These are phyloP conservation scores for Torrubiella hemipterigena DNA, from an alignment of 2,329 filamentous ascomycete genomes.

Conservation along the genomic window DNA sequence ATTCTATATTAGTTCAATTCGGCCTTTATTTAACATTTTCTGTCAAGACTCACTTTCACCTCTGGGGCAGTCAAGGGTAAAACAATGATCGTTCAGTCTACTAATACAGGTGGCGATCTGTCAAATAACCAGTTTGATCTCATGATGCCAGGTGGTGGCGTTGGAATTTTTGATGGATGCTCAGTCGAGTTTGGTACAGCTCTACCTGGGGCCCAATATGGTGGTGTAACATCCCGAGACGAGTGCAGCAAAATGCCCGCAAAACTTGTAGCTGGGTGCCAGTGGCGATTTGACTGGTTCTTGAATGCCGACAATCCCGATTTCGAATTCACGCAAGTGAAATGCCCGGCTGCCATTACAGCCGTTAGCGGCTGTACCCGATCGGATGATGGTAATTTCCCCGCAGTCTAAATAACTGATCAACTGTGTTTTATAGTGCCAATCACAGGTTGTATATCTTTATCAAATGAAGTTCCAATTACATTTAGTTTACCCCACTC, in stretches of 20 bases:
- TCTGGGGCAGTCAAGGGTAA: slow-evolving; percentile 41
- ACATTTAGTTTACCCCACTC: no score
- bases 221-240: slow-evolving; percentile 37
- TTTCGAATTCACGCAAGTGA: slow-evolving; percentile 42
- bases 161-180: slow-evolving; percentile 42
- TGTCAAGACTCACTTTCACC: slow-evolving; percentile 33
- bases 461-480: no score
- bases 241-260: slow-evolving; percentile 41
- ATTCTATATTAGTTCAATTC: neutral
- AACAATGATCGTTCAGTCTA: slow-evolving; percentile 52
- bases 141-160: slow-evolving; percentile 41
- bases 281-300: slow-evolving; percentile 57
- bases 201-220: slow-evolving; percentile 39
- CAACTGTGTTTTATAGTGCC: no score
- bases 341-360: slow-evolving; percentile 38
- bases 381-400: no score
- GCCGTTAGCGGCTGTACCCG: slow-evolving; percentile 24
- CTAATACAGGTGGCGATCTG: slow-evolving; percentile 49
- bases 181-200: slow-evolving; percentile 29
- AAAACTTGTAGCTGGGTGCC: slow-evolving; percentile 42
- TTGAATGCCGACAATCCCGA: slow-evolving; percentile 43
- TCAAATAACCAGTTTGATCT: slow-evolving; percentile 47
- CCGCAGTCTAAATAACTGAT: no score
- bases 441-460: no score
- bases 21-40: neutral